Base-by-base conservation (phyloP, 2,329 filamentous ascomycete genomes). In the Sporothrix phasma region DNA sequence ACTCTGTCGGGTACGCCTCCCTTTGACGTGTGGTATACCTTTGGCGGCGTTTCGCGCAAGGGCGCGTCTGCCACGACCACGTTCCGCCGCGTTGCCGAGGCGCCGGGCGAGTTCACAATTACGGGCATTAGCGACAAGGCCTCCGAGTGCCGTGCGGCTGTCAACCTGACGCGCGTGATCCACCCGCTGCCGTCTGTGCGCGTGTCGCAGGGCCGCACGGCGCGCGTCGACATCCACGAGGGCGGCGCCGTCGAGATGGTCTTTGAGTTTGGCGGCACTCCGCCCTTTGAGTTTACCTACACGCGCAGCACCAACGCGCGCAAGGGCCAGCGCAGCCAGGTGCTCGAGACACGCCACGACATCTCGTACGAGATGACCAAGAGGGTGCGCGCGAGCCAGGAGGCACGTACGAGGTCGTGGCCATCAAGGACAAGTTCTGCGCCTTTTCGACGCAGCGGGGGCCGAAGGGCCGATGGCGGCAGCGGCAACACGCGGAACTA, bases 241-340 rank as follows among this genome's bases (percentile, higher is more conserved):
- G 94, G 94, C 69, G 92, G 92, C 67, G 89, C 95, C 73, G 92
- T 94, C 0, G 90, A 97, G 73, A 92, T 99, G 61, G 78, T 91
- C 7, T 97, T 99, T 70, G 90, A 96, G 71, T 99, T 99, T 76
- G 92, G 89, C 79, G 94, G 95, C 64, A 92, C 90, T 5, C 92
- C 94, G 67, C 94, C 94, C 1, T 99, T 99, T 72, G 94, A 97
- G 76, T 99, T 97, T 73, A 97, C 93, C 64, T 97, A 96, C 74
- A 97, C 92, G 22, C 84, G 94, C 67, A 94, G 88, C 75, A 90
- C 90, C 51, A 96, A 96, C 73, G 87, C 86, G n/a, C 70, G 72
- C 63, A 91, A 87, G 77, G 88, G 88, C 1, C 89, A 91, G 74
- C 89, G 86, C 72, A 85, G 88, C 43, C 82, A 87, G 70, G 84